Base-by-base conservation (phyloP, 768 basidiomycete genomes). In the Lactarius indigo region DNA sequence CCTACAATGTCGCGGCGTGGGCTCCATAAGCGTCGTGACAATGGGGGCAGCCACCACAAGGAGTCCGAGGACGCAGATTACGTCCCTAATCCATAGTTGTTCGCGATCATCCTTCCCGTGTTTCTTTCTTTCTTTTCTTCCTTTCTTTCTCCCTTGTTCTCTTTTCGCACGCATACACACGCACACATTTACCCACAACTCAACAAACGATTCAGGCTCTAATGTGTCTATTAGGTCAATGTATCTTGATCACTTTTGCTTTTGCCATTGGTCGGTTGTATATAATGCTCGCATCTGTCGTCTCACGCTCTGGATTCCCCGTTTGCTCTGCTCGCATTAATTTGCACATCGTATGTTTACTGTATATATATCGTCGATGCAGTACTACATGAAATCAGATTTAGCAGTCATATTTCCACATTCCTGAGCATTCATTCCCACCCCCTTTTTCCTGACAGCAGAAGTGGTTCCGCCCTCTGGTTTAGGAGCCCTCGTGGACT, bases 1-100 rank as follows among this genome's bases (percentile, higher is more conserved):
- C 70, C 70, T 23, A 69, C 64, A 18, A 69, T 66, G 63, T 71
- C 68, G 20, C 70, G 70, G 5, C 70, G 70, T 35, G 70, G 70
- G 15, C 70, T 70, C 60, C 65, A 71, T 57, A 69, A 71, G 39
- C 70, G 70, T 47, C 68, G 65, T 59, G 65, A 61, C 7, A 57
- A 66, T 12, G 55, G 56, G 4, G 68, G 64, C 5, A 42, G 59
- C 26, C 64, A 66, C 18, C 64, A 57, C 5, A 60, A 63, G 61
- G 57, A 59, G 42, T 60, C 57, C 12, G 68, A 63, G 50, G 67
- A 68, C 13, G 62, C 63, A 28, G 69, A 68, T 64, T 62, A 68
- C 41, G 66, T 55, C 50, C 57, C 68, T 18, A 54, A 55, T 37
- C 23, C 65, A 60, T 68, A 64, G 58, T 59, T 31, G 26, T n/a